These are phyloP conservation scores for Yamadazyma conglobata DNA, from an alignment of 1,139 yeast species.

Conservation along the genomic window DNA sequence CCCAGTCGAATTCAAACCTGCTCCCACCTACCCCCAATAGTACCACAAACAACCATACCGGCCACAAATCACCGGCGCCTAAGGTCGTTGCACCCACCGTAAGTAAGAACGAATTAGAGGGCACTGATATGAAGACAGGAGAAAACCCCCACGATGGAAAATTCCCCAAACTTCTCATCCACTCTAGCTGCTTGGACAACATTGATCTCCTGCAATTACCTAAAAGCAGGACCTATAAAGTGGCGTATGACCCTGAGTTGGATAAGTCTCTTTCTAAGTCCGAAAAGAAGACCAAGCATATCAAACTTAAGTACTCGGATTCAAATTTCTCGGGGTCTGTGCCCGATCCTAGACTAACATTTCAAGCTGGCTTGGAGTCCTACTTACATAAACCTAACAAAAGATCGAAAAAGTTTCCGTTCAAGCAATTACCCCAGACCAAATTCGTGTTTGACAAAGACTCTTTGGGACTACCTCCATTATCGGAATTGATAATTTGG, in stretches of 20 bases:
- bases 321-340: slow-evolving; percentile 30
- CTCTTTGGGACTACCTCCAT: slow-evolving; percentile 76
- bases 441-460: slow-evolving; percentile 60
- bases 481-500: slow-evolving; percentile 66
- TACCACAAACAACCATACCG: no score
- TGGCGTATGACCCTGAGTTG: slow-evolving; percentile 58
- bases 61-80: no score
- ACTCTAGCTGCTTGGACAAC: slow-evolving; percentile 20
- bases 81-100: no score
- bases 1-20: no score
- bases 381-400: slow-evolving; percentile 43
- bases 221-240: slow-evolving; percentile 34
- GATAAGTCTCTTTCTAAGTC: slow-evolving; percentile 25
- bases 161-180: slow-evolving; percentile 31
- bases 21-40: no score
- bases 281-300: slow-evolving; percentile 34
- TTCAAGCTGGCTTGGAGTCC: slow-evolving; percentile 19
- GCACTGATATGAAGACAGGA: slow-evolving; percentile 35
- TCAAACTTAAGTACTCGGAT: slow-evolving; percentile 36
- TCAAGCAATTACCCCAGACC: slow-evolving; percentile 50
- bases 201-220: slow-evolving; percentile 17
- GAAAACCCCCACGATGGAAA: slow-evolving; percentile 29
- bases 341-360: slow-evolving; percentile 40
- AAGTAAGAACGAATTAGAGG: slow-evolving; percentile 13
- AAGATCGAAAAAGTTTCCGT: slow-evolving; percentile 40